Conservation (phyloP, 768 basidiomycete species). For the Floccularia luteovirens region DNA sequence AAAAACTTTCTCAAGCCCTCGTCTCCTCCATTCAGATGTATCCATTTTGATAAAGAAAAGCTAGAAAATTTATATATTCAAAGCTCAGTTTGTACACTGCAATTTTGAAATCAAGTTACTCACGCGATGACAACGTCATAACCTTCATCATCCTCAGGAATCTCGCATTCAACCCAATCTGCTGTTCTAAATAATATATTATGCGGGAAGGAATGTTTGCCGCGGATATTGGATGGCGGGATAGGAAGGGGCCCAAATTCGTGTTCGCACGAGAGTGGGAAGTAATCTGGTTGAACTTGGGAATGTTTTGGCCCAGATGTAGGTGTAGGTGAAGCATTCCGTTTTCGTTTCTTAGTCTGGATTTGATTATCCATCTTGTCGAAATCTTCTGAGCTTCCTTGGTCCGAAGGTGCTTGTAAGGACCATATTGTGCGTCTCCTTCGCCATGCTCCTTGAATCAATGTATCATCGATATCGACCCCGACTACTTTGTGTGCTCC, state of each 20-base stretch:
- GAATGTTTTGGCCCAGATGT: background rate
- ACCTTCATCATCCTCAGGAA: conserved; percentile 47
- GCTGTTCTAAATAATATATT: conserved; percentile 67
- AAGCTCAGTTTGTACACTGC: background rate
- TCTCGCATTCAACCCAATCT: conserved; percentile 61
- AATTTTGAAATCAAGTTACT: no score
- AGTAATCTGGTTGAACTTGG: conserved; percentile 37
- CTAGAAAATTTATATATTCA: conserved; percentile 27
- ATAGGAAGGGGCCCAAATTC: conserved; percentile 71
- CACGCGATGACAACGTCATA: conserved; percentile 83
- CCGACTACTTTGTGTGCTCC: conserved; percentile 65
- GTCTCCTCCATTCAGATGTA: conserved; percentile 79
- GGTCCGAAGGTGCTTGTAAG: conserved; percentile 36
- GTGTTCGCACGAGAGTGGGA: conserved; percentile 72
- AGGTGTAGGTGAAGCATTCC: conserved; percentile 5
- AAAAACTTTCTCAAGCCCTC: conserved; percentile 67
- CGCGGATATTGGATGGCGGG: conserved; percentile 30
- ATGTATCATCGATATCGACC: conserved; percentile 76
- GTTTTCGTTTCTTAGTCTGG: conserved; percentile 16
- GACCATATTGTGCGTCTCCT: conserved; percentile 68
- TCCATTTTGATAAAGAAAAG: conserved; percentile 89
- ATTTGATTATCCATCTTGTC: conserved; percentile 2
- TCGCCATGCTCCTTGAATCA: conserved; percentile 74
- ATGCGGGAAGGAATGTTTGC: conserved; percentile 55
- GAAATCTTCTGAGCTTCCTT: background rate